Evolutionary conservation across 1,284 basidiomycete species (phyloP), one percentile per base, ranked within the genome.

Genomic region (Anthracocystis panici-leucophaei): DNA sequence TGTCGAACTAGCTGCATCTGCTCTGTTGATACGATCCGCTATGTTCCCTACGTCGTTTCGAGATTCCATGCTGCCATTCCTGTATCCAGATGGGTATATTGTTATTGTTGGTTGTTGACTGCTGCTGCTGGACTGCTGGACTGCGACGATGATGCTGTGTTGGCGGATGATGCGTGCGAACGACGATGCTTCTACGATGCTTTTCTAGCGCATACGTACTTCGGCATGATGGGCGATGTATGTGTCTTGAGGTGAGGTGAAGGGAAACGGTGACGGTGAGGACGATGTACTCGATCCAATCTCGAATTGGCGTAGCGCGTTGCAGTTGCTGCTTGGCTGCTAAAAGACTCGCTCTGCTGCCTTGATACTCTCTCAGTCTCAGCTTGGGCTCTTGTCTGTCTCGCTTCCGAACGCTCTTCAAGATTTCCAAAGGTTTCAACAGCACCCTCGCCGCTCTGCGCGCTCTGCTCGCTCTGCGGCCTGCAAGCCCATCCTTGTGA

Each of bases 141-240:
- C 10, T 25, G 31, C 14, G 35, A 21, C 21, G n/a, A 21, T 23
- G 20, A 11, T n/a, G 33, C 33, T n/a, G 51, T 41, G 31, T 3
- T 23, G 44, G 42, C 31, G 55, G n/a, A 41, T 40, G 41, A 53
- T 65, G 42, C 25, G 51, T 54, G 29, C 31, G 64, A 57, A 52
- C 45, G 46, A 41, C 45, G 29, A 49, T 57, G 55, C 55, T 57
- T 49, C 45, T 57, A 38, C 8, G 10, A 53, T 46, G 48, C 33
- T 23, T 46, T 46, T 6, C 23, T 7, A 10, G 50, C 40, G 20
- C 50, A 64, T 68, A 81, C 79, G 54, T 77, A 81, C 79, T 79
- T 81, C 63, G 79, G 79, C 79, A 81, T 81, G 73, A 69, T 81
- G 79, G 76, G 71, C 73, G 72, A 75, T 77, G 74, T 60, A 65